Evolutionary conservation across 2,329 filamentous ascomycete species (phyloP).

Genomic region (Aspergillus phoenicis): DNA sequence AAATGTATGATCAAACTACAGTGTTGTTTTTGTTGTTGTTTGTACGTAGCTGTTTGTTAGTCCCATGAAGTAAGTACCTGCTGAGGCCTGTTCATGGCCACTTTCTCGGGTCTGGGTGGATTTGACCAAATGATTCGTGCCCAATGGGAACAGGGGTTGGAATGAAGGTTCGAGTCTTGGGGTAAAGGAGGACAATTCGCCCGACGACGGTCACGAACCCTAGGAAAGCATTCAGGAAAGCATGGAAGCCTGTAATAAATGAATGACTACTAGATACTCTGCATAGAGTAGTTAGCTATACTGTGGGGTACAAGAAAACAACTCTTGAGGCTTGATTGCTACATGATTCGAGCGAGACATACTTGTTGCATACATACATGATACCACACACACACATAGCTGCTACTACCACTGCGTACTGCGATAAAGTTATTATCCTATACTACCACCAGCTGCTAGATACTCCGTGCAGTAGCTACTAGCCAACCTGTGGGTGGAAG

Average conservation of each 20-base stretch:
- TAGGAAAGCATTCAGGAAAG: not conserved
- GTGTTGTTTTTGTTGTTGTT: not conserved
- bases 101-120: constrained; percentile 10
- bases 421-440: no score
- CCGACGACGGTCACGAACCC: not conserved
- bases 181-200: constrained; percentile 1
- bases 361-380: no score
- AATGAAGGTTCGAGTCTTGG: constrained; percentile 6
- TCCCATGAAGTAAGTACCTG: not conserved
- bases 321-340: not conserved
- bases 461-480: no score
- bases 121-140: constrained; percentile 13
- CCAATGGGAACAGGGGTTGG: constrained; percentile 17
- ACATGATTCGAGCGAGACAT: no score
- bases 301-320: not conserved
- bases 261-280: not conserved
- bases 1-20: constrained; percentile 5
- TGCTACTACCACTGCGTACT: no score
- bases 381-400: no score
- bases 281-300: no score
- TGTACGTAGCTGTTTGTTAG: constrained; percentile 12
- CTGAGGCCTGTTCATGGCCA: constrained; percentile 1
- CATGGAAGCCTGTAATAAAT: not conserved
- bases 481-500: not conserved
- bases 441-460: no score